Conservation (phyloP, 495 filamentous ascomycete species). For the Tuber borchii region DNA sequence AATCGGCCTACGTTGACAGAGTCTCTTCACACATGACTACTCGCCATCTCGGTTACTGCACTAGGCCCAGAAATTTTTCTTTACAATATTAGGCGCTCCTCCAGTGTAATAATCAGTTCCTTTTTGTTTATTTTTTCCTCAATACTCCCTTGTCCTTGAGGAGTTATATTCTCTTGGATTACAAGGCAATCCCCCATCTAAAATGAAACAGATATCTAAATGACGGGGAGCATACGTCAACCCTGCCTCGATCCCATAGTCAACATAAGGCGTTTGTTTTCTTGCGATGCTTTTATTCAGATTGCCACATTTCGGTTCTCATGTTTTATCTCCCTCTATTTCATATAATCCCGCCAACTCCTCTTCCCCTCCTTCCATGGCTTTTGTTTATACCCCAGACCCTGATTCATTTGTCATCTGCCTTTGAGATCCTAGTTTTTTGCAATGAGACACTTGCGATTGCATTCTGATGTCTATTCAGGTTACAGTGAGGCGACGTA, state of each 20-base stretch:
- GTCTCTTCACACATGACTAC: slow-evolving; percentile 15
- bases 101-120: neutral
- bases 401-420: neutral
- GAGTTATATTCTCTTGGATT: neutral
- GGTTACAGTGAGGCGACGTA: neutral
- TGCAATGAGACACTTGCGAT: neutral
- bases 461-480: neutral
- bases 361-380: neutral
- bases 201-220: neutral
- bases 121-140: neutral
- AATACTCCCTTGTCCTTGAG: neutral
- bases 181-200: neutral
- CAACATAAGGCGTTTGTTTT: neutral
- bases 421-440: neutral
- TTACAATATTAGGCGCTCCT: neutral
- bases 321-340: neutral
- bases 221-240: neutral
- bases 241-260: neutral
- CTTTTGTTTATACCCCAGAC: neutral
- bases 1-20: slow-evolving; percentile 68
- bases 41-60: neutral
- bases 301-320: neutral
- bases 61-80: neutral
- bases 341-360: neutral
- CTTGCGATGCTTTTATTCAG: neutral